Evolutionary conservation across 495 filamentous ascomycete genomes (phyloP), one percentile per base, ranked within the genome.

Genomic region (Polyplosphaeria fusca): DNA sequence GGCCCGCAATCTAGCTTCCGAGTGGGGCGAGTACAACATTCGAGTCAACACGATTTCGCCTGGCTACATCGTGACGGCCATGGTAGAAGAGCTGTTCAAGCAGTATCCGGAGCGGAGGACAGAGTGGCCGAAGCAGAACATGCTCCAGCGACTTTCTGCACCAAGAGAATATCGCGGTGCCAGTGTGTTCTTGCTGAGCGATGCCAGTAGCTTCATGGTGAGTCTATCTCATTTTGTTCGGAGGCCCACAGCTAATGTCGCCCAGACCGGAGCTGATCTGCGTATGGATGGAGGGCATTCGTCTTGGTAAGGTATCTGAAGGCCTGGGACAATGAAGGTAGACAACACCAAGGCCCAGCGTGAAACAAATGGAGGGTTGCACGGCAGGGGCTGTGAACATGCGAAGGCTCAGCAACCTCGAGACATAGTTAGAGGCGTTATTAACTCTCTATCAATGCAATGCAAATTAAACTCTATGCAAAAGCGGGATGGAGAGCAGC

Each of bases 11-110:
- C 69, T 88, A 32, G 84, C 85, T 1, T 86, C 86, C 75, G 86
- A 88, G 66, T 88, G 84, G 85, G 92, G 92, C 23, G 69, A 72
- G 58, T 80, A 92, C 70, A 86, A 85, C 47, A 96, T 97, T 70
- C 87, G 92, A 2, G 91, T 96, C 57, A 97, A 97, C 75, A 94
- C 91, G 37, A 85, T 96, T 64, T 95, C 89, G 13, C 92, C 92
- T 0, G 92, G 92, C 27, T 97, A 97, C 68, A 96, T 96, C 61
- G 82, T 93, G 47, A 95, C 91, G n/a, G 79, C 81, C 27, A 94
- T 95, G 90, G 89, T 92, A 11, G 83, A 87, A 67, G 79, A 82
- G 41, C 76, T 95, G 26, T 92, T 95, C 61, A 73, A 84, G 38
- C 67, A 84, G 47, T 88, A 77, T 63, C 88, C 89, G 5, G 89